These are phyloP conservation scores for Kodamaea ohmeri DNA, from an alignment of 1,139 yeast genomes.

Conservation along the genomic window DNA sequence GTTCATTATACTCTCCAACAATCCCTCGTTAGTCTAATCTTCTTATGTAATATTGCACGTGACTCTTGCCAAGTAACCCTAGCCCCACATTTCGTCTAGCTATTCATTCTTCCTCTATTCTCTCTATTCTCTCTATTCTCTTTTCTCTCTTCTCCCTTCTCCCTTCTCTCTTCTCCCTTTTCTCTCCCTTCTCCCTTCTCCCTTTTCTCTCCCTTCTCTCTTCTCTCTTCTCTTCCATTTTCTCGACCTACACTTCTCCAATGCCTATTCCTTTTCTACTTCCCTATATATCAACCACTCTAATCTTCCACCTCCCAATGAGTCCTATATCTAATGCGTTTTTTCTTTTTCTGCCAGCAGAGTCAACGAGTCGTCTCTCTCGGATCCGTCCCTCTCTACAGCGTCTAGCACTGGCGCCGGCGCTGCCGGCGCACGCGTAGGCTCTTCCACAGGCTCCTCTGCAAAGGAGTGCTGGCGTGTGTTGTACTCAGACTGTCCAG, in stretches of 20 bases:
- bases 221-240: neutral
- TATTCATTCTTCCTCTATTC: no score
- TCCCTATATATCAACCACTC: neutral
- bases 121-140: no score
- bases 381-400: slow-evolving; percentile 10
- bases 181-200: neutral
- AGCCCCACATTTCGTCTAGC: no score
- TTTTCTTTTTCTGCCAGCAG: slow-evolving; percentile 10
- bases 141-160: neutral
- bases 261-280: neutral
- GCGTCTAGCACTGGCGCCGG: slow-evolving; percentile 6
- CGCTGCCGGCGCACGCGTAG: slow-evolving; percentile 1
- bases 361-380: slow-evolving; percentile 9
- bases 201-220: neutral
- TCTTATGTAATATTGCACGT: no score
- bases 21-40: no score
- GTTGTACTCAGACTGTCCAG: slow-evolving; percentile 14
- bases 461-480: slow-evolving; percentile 13
- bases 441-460: slow-evolving; percentile 6
- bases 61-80: no score
- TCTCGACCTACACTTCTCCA: neutral
- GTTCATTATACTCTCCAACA: no score
- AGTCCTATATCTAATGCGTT: slow-evolving; percentile 2
- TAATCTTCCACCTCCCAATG: neutral
- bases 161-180: neutral